phyloP scores from a whole-genome alignment of 805 yeast species.

The Lipomyces mesembrius region DNA sequence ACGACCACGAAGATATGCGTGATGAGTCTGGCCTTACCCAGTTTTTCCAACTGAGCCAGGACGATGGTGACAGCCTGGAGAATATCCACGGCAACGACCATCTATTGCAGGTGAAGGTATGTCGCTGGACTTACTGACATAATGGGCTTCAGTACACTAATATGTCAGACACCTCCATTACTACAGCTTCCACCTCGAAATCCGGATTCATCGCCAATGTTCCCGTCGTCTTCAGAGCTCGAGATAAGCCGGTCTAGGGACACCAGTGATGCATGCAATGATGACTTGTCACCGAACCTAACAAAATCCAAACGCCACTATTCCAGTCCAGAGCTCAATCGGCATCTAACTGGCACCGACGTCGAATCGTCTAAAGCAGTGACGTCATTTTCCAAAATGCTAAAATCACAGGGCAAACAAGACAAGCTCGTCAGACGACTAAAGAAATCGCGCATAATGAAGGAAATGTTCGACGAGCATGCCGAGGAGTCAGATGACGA shows the following conservation, averaged over 20 bases:
- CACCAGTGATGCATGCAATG: background rate
- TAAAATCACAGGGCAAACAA: slow-evolving; percentile 11
- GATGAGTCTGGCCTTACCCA: slow-evolving; percentile 2
- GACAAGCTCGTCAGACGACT: slow-evolving; percentile 33
- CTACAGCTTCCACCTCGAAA: background rate
- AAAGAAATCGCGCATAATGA: slow-evolving; percentile 55
- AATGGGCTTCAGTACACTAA: background rate
- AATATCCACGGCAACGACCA: slow-evolving; percentile 22
- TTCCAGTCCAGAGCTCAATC: slow-evolving; percentile 9
- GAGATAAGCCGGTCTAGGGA: background rate
- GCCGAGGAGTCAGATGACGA: slow-evolving; percentile 91
- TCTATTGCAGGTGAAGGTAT: slow-evolving; percentile 34
- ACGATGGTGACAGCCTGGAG: background rate
- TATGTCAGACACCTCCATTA: background rate
- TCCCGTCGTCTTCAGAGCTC: background rate
- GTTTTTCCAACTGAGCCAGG: background rate
- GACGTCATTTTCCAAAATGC: slow-evolving; percentile 13
- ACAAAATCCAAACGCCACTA: background rate
- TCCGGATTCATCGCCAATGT: background rate
- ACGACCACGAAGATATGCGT: slow-evolving; percentile 3
- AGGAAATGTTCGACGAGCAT: slow-evolving; percentile 72
- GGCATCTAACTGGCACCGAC: slow-evolving; percentile 1
- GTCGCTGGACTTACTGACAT: background rate
- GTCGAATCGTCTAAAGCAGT: background rate
- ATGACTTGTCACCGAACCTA: background rate